These are phyloP conservation scores for Cladophialophora immunda DNA, from an alignment of 2,329 filamentous ascomycete genomes.

Conservation along the genomic window DNA sequence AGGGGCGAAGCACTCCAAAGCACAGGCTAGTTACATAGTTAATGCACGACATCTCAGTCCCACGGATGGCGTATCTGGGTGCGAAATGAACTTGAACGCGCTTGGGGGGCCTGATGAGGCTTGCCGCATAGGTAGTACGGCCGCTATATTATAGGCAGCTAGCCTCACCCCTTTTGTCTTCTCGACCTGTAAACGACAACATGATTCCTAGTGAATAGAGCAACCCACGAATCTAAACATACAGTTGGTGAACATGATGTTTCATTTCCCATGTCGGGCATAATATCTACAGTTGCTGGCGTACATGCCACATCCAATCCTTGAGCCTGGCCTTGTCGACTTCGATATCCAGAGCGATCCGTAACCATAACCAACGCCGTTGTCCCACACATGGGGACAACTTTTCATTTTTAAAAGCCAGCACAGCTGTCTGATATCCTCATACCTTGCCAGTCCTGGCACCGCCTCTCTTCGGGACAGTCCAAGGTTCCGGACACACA, in stretches of 20 bases:
- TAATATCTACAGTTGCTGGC: slow-evolving; percentile 24
- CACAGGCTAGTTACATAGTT: not conserved
- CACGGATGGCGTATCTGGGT: not conserved
- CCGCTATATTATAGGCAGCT: not conserved
- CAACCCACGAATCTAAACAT: not conserved
- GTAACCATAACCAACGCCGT: slow-evolving; percentile 10
- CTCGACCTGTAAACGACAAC: not conserved
- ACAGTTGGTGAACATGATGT: slow-evolving; percentile 3
- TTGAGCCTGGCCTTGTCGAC: slow-evolving; percentile 3
- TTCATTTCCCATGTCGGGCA: slow-evolving; percentile 24
- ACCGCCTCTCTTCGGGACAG: slow-evolving; percentile 64
- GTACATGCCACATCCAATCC: slow-evolving; percentile 5
- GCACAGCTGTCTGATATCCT: slow-evolving; percentile 14
- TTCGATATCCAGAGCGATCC: slow-evolving; percentile 6
- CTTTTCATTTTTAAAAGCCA: not conserved
- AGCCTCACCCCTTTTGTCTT: slow-evolving; percentile 6
- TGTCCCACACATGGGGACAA: not conserved
- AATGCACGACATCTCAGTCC: slow-evolving; percentile 17
- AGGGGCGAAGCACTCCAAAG: not conserved
- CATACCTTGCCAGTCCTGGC: slow-evolving; percentile 40
- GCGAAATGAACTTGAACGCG: not conserved
- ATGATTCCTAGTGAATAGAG: not conserved
- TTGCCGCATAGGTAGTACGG: not conserved
- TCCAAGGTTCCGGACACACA: slow-evolving; percentile 75
- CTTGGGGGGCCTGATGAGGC: slow-evolving; percentile 19